Evolutionary conservation across 345 rosid species (phyloP), one percentile per base, ranked within the genome.

Genomic region (Syzygium jambos): DNA sequence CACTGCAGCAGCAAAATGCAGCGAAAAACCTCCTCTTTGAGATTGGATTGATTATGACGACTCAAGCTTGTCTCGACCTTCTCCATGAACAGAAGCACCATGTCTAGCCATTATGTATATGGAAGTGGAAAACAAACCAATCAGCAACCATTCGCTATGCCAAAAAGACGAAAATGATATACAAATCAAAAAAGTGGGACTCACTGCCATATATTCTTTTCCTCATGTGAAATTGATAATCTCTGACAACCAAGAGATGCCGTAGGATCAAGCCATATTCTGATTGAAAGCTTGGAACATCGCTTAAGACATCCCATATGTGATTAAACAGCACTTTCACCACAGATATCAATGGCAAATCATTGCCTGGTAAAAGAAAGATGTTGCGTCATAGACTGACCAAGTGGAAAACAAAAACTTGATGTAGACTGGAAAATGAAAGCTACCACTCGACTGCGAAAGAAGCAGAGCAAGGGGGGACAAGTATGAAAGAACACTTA

Each of bases 251-350:
- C 92, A 97, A 91, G 86, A 97, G 95, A 93, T 93, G 94, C 65
- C 98, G 94, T 41, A 96, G 95, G 82, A 95, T 94, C 88, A 91
- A 90, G 89, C 97, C 98, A 89, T 97, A 97, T 90, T 97, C 97
- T 41, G 94, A 92, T 86, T 96, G 99, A 91, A 95, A 94, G 93
- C 95, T 94, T 78, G 98, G 94, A 65, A 93, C 95, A 85, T 87
- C 94, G 93, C 94, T 93, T 90, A 95, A 86, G 78, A 95, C 93
- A 88, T 97, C 97, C 91, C 88, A 92, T 59, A 95, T 85, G 90
- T 97, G 98, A 90, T 88, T 91, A 92, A 94, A 96, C 85, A 97
- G 93, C 52, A 89, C 86, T 89, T 92, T 97, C 84, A 90, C 96
- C 89, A 94, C 93, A 73, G 97, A 91, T 89, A 95, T 91, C 91